Percentiles rank a stretch among this genome's conserved stretches.
phyloP scores from a whole-genome alignment of 768 basidiomycete species.

The Boletus tomentosulus region DNA sequence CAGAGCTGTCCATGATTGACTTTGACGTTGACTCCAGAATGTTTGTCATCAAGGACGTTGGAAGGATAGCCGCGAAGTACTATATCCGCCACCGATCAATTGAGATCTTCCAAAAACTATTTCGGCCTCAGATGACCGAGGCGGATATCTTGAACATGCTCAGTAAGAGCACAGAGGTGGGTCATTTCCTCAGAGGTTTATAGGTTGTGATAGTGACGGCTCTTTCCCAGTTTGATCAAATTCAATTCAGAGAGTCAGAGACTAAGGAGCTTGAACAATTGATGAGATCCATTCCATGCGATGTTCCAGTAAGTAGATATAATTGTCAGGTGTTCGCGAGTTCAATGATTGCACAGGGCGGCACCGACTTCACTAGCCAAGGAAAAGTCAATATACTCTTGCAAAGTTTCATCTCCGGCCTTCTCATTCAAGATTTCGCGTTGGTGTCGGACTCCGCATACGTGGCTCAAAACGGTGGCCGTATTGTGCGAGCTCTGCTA shows the following conservation, averaged over 20 bases:
- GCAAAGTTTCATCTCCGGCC: conserved; percentile 82
- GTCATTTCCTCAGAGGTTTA: conserved; percentile 4
- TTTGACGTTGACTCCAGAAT: conserved; percentile 56
- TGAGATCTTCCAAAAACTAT: conserved; percentile 77
- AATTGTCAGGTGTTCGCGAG: neutral
- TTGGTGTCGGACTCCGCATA: conserved; percentile 93
- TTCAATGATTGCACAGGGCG: conserved; percentile 45
- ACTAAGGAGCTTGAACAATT: conserved; percentile 74
- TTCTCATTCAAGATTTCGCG: conserved; percentile 89
- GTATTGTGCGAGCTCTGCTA: conserved; percentile 89
- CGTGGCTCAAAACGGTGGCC: conserved; percentile 90
- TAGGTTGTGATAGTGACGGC: neutral
- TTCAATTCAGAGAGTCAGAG: conserved; percentile 91
- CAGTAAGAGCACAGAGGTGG: conserved; percentile 86
- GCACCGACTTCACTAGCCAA: conserved; percentile 49
- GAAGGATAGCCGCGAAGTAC: conserved; percentile 95
- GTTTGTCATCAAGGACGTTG: conserved; percentile 81
- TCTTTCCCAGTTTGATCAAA: conserved; percentile 76
- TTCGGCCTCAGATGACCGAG: conserved; percentile 83
- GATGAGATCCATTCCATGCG: conserved; percentile 68
- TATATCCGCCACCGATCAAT: conserved; percentile 86
- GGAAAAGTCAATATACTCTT: conserved; percentile 95
- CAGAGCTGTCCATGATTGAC: conserved; percentile 74
- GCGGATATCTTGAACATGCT: conserved; percentile 88
- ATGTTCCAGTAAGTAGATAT: conserved; percentile 57